Evolutionary conservation across 73 alveolate genomes (phyloP).

Genomic region (Symbiodinium pilosum): DNA sequence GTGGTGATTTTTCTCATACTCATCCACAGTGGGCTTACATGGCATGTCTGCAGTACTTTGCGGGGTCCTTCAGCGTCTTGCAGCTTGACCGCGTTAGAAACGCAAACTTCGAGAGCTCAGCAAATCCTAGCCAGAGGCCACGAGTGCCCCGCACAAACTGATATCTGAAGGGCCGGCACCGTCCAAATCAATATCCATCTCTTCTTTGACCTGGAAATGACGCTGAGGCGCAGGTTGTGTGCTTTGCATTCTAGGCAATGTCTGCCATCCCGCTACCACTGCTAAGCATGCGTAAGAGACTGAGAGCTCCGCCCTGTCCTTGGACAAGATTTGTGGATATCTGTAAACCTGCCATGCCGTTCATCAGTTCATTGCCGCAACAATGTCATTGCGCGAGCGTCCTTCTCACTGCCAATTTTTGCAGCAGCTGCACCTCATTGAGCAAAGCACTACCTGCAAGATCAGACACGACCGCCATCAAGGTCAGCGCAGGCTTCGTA

Average conservation of each 20-base stretch:
- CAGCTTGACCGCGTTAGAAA: slow-evolving; percentile 78
- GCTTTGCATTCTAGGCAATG: too few relatives aligned
- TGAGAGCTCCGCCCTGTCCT: slow-evolving; percentile 44
- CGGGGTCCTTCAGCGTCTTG: slow-evolving; percentile 68
- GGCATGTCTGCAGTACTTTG: too few relatives aligned
- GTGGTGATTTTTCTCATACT: too few relatives aligned
- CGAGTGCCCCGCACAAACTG: background rate
- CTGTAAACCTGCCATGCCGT: slow-evolving; percentile 28
- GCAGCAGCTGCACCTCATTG: slow-evolving; percentile 41
- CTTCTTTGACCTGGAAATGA: slow-evolving; percentile 54
- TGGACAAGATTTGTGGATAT: slow-evolving; percentile 65
- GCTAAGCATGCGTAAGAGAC: too few relatives aligned
- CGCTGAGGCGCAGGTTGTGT: background rate
- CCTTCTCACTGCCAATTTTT: slow-evolving; percentile 22
- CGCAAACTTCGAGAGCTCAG: slow-evolving; percentile 39
- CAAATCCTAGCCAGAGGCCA: slow-evolving; percentile 5
- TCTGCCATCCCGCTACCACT: too few relatives aligned
- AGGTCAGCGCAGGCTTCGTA: slow-evolving; percentile 95
- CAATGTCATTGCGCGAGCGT: too few relatives aligned
- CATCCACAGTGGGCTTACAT: too few relatives aligned
- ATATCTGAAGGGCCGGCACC: background rate
- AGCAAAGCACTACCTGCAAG: background rate
- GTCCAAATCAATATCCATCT: slow-evolving; percentile 45
- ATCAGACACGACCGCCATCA: background rate
- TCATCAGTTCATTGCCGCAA: background rate